phyloP scores from a whole-genome alignment of 805 yeast genomes.

The Sugiyamaella lignohabitans region DNA sequence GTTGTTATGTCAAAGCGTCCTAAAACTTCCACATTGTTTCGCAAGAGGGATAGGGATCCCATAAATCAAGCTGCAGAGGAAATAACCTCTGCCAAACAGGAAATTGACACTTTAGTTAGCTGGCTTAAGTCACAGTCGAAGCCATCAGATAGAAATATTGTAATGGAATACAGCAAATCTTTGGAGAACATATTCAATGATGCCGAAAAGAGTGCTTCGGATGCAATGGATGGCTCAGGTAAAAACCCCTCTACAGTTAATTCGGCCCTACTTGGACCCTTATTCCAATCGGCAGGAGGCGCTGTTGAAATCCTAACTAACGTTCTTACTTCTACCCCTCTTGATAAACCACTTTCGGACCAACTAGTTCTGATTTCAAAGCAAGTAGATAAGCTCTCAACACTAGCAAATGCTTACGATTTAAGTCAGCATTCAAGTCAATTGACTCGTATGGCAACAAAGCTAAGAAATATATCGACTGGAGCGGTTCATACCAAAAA shows the following conservation, averaged over 20 bases:
- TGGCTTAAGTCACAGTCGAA: not conserved
- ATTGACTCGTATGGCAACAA: conserved; percentile 8
- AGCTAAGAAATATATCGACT: conserved; percentile 1
- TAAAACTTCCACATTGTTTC: too few relatives aligned
- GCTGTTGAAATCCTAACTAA: conserved; percentile 8
- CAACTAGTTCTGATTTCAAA: conserved; percentile 3
- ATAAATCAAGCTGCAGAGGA: not conserved
- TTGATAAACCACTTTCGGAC: conserved; percentile 4
- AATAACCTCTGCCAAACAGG: not conserved
- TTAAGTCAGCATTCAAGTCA: conserved; percentile 6
- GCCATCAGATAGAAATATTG: not conserved
- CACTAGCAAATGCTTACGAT: conserved; percentile 4
- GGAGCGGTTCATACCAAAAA: conserved; percentile 1
- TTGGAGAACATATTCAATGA: not conserved
- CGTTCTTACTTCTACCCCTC: conserved; percentile 1
- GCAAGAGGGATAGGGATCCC: too few relatives aligned
- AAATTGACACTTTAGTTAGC: not conserved
- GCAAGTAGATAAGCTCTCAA: conserved; percentile 2
- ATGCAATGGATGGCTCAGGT: conserved; percentile 5
- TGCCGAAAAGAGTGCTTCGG: not conserved
- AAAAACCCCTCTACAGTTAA: conserved; percentile 1
- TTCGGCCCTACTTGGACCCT: conserved; percentile 7
- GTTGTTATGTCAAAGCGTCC: too few relatives aligned
- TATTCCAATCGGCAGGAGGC: conserved; percentile 7
- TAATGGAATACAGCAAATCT: not conserved